A percentile compares a stretch with the other conserved stretches of the same genome.
phyloP scores from a whole-genome alignment of 208 protist genomes.

The Jaenimonas drosophilae region DNA sequence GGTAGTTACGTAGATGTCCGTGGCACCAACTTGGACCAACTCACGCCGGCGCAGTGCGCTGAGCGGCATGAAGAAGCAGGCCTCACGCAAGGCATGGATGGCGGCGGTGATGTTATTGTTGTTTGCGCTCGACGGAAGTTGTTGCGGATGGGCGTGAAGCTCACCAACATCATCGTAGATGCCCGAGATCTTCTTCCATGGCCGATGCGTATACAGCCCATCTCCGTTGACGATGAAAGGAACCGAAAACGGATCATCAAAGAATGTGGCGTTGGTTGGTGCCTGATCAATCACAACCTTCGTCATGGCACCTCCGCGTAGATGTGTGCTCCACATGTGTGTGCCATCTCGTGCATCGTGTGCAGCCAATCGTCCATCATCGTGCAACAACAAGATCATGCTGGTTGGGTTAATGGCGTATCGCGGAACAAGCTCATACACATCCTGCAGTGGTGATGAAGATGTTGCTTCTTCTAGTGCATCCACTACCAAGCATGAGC shows the following conservation, averaged over 20 bases:
- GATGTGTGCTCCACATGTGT: background rate
- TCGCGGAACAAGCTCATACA: too few species aligned
- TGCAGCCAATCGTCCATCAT: slow-evolving; percentile 1
- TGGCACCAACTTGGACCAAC: background rate
- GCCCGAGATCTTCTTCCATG: too few species aligned
- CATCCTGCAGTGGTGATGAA: too few species aligned
- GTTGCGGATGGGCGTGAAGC: too few species aligned
- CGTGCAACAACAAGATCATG: background rate
- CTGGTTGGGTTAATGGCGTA: background rate
- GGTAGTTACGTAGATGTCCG: background rate
- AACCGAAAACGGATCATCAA: background rate
- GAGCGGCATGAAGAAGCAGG: background rate
- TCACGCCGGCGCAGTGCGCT: background rate
- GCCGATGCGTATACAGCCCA: slow-evolving; percentile 1
- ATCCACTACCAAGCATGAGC: too few species aligned
- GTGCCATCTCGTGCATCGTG: background rate
- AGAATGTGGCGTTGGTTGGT: background rate
- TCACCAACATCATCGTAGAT: background rate
- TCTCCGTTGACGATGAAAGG: background rate
- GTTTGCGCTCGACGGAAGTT: too few species aligned
- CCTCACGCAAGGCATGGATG: background rate
- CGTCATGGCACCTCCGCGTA: background rate
- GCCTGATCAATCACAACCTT: background rate
- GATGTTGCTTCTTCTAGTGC: too few species aligned
- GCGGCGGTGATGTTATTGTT: background rate